phyloP scores from a whole-genome alignment of 2,329 filamentous ascomycete species.

The Macrophomina tecta region DNA sequence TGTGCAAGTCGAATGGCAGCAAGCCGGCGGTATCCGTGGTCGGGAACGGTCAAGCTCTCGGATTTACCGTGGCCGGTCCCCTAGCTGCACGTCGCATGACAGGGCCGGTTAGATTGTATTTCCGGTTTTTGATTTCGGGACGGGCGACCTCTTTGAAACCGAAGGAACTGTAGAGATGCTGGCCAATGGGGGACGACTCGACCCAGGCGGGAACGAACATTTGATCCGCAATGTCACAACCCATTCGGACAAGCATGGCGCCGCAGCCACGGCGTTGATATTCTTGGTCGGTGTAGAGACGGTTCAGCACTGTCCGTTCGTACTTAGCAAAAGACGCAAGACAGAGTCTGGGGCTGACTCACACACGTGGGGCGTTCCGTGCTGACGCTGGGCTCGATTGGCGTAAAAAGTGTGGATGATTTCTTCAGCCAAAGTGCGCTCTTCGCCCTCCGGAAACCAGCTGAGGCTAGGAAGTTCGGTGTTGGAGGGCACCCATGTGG shows the following conservation, averaged over 20 bases:
- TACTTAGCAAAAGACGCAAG: conserved; percentile 23
- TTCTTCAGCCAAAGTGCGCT: conserved; percentile 12
- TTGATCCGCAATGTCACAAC: conserved; percentile 41
- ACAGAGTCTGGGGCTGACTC: not conserved
- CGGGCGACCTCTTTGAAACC: conserved; percentile 35
- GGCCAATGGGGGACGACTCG: conserved; percentile 36
- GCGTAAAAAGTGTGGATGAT: not conserved
- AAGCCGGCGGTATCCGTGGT: no score
- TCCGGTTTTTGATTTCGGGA: conserved; percentile 28
- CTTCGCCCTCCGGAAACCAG: conserved; percentile 9
- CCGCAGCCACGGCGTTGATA: conserved; percentile 47
- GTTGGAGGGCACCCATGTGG: conserved; percentile 27
- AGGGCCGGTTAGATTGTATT: conserved; percentile 25
- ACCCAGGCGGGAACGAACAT: conserved; percentile 40
- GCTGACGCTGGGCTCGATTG: conserved; percentile 22
- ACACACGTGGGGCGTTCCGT: conserved; percentile 16
- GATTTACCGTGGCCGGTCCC: conserved; percentile 30
- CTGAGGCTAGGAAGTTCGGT: conserved; percentile 11
- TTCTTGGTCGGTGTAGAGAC: conserved; percentile 43
- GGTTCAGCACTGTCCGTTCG: conserved; percentile 37
- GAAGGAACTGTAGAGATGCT: conserved; percentile 34
- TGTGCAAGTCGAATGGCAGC: no score
- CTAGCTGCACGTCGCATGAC: conserved; percentile 31
- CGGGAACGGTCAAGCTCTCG: no score
- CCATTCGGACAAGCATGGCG: conserved; percentile 46